These are phyloP conservation scores for Russula olivacea DNA, from an alignment of 768 basidiomycete genomes.

Conservation along the genomic window DNA sequence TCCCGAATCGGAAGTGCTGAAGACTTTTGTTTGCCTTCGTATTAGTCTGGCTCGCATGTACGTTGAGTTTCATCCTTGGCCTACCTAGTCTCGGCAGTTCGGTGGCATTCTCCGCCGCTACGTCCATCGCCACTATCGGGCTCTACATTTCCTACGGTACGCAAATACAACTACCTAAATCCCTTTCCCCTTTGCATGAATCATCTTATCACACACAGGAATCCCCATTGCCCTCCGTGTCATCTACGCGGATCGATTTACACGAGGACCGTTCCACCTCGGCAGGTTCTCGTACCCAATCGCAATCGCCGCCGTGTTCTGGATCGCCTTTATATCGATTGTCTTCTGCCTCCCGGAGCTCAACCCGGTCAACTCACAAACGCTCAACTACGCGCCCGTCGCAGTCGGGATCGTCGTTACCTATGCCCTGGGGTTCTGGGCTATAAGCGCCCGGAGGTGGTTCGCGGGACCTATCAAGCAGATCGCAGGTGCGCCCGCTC, in stretches of 20 bases:
- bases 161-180: slow-evolving; percentile 10
- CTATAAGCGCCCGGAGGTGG: slow-evolving; percentile 65
- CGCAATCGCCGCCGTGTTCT: slow-evolving; percentile 49
- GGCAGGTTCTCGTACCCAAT: slow-evolving; percentile 57
- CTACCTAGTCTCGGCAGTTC: slow-evolving; percentile 67
- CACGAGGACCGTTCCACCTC: slow-evolving; percentile 67
- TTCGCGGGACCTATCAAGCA: slow-evolving; percentile 66
- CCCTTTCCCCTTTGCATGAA: too few species aligned
- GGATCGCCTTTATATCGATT: slow-evolving; percentile 70
- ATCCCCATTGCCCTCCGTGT: slow-evolving; percentile 68
- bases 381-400: slow-evolving; percentile 69
- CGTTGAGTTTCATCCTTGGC: slow-evolving; percentile 67
- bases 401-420: slow-evolving; percentile 67
- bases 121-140: slow-evolving; percentile 65
- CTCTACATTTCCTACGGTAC: slow-evolving; percentile 69
- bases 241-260: slow-evolving; percentile 52
- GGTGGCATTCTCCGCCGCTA: slow-evolving; percentile 59
- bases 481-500: slow-evolving; percentile 33
- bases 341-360: slow-evolving; percentile 66
- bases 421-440: slow-evolving; percentile 65
- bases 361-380: slow-evolving; percentile 65
- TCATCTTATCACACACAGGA: slow-evolving; percentile 31
- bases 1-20: not conserved
- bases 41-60: slow-evolving; percentile 73
- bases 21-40: not conserved